Conservation (phyloP, 2,329 filamentous ascomycete genomes). For the Penicillium corylophilum region DNA sequence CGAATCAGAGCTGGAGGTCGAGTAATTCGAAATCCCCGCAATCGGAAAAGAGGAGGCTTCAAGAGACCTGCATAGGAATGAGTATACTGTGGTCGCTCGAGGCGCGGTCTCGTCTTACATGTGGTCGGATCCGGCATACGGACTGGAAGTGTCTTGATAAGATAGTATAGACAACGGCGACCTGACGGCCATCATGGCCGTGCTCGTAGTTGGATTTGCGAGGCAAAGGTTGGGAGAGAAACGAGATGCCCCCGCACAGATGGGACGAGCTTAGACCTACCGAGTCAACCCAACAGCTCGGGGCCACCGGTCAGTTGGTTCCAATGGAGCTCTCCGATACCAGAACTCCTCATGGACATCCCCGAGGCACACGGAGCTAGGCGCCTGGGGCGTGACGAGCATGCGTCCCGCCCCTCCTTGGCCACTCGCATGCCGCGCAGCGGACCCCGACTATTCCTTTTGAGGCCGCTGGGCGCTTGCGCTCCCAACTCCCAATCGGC, state of each 20-base stretch:
- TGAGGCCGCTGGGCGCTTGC: slow-evolving; percentile 19
- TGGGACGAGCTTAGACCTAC: slow-evolving; percentile 13
- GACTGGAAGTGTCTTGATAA: slow-evolving; percentile 17
- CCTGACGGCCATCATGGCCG: slow-evolving; percentile 31
- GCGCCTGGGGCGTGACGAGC: slow-evolving; percentile 23
- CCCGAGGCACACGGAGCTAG: slow-evolving; percentile 6
- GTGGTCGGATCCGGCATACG: slow-evolving; percentile 15
- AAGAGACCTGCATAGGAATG: slow-evolving; percentile 16
- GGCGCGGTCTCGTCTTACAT: slow-evolving; percentile 19
- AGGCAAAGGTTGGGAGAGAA: neutral
- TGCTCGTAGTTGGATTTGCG: neutral
- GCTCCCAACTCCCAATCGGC: neutral
- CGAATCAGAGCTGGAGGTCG: neutral
- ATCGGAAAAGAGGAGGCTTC: slow-evolving; percentile 7
- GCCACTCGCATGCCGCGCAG: slow-evolving; percentile 17
- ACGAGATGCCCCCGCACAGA: slow-evolving; percentile 5
- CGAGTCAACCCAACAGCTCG: neutral
- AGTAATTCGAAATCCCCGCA: slow-evolving; percentile 5
- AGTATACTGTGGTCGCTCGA: neutral
- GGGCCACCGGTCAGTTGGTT: slow-evolving; percentile 6
- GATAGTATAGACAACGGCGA: slow-evolving; percentile 28
- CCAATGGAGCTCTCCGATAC: slow-evolving; percentile 13
- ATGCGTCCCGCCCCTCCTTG: slow-evolving; percentile 14
- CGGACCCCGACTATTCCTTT: slow-evolving; percentile 14
- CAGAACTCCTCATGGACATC: neutral